Evolutionary conservation across 768 basidiomycete genomes (phyloP).

Genomic region (Auricularia sp.): DNA sequence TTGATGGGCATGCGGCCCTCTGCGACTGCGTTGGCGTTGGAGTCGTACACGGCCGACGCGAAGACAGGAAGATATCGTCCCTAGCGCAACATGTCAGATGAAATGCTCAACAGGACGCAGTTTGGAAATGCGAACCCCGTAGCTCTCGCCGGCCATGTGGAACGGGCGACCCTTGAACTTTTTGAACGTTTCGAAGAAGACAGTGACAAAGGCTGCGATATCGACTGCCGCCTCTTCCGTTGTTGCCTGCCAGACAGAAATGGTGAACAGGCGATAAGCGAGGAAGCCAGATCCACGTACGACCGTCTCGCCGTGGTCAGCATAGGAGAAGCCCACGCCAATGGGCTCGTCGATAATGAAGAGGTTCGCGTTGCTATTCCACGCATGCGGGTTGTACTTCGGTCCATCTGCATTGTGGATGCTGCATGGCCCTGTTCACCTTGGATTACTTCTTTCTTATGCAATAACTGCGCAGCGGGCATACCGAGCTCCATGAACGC

Average conservation of each 20-base stretch:
- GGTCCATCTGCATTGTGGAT: not conserved
- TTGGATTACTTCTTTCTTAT: constrained; percentile 39
- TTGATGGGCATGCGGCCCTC: constrained; percentile 44
- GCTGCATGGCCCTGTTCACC: constrained; percentile 37
- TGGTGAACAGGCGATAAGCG: no score
- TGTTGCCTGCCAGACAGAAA: constrained; percentile 19
- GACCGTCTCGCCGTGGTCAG: constrained; percentile 12
- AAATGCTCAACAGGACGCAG: not conserved
- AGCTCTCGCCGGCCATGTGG: constrained; percentile 53
- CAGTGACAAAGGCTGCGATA: constrained; percentile 57
- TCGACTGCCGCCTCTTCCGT: constrained; percentile 62
- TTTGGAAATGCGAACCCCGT: constrained; percentile 30
- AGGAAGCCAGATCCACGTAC: not conserved
- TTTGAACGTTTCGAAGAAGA: constrained; percentile 67
- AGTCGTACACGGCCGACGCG: constrained; percentile 39
- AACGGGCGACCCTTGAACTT: constrained; percentile 59
- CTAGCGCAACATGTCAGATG: constrained; percentile 17
- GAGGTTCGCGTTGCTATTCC: constrained; percentile 15
- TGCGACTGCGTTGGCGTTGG: constrained; percentile 30
- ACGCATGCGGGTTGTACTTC: constrained; percentile 14
- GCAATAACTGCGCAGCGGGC: not conserved
- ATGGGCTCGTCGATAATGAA: constrained; percentile 16
- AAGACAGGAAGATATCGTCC: constrained; percentile 45
- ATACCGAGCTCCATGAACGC: constrained; percentile 56
- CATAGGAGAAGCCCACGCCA: constrained; percentile 14